Evolutionary conservation across 31 red algal genomes (phyloP), one percentile per base, ranked within the genome.

Genomic region (Asparagopsis taxiformis): DNA sequence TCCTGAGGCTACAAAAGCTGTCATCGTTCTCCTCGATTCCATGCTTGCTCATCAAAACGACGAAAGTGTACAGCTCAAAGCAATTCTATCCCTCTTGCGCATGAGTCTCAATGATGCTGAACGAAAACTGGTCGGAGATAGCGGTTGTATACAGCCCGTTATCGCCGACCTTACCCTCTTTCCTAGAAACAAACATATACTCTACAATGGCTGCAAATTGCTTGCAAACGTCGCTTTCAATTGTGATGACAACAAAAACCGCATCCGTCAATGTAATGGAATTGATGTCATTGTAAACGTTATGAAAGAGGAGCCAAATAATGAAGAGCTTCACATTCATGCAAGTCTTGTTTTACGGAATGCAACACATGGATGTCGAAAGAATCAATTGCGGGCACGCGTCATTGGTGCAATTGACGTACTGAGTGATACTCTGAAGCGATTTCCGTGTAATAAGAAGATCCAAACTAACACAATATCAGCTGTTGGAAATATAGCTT

Each of bases 61-160:
- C 22, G 68, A 56, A 15, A 55, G 11, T 10, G 9, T 72, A 3
- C 68, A 72, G 49, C 24, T 72, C 13, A 51, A 48, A 7, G 68
- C 51, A 11, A 53, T 72, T 15, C 43, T 72, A 24, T 72, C 68
- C 2, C 51, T 72, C 10, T 31, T 72, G 13, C 68, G 68, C 51
- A 72, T 72, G 68, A 50, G 36, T 31, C 17, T 23, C 13, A 19
- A 55, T 15, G 16, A 3, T 16, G 9, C 2, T 13, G 49, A 72
- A 3, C 17, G 68, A 9, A 28, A 3, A n/a, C 23, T 72, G 2
- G 43, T 72, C 10, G 68, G 49, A 9, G 68, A 72, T 16, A 72
- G 68, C 25, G 68, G 68, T 31, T 72, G 68, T 25, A 32, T 72
- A 17, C 68, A 55, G 35, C 20, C 43, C 9, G 43, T 22, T 13